Evolutionary conservation across 2,329 filamentous ascomycete species (phyloP).

Genomic region (Scorias spongiosa): DNA sequence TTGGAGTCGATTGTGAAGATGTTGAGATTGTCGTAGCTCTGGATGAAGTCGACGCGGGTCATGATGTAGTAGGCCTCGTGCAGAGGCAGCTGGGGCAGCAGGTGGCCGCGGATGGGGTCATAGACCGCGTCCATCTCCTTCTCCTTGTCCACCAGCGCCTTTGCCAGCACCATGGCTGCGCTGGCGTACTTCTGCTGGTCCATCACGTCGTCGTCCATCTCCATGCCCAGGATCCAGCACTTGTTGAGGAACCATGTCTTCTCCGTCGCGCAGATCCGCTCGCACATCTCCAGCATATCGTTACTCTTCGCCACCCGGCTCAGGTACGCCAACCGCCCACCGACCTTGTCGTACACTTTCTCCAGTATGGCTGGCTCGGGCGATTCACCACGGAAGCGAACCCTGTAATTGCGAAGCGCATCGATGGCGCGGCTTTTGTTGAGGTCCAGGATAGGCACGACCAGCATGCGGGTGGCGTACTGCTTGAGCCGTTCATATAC

Average conservation of each 20-base stretch:
- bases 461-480: slow-evolving; percentile 86
- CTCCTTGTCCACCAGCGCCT: slow-evolving; percentile 75
- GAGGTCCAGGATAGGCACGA: slow-evolving; percentile 72
- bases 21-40: slow-evolving; percentile 82
- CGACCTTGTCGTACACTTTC: slow-evolving; percentile 71
- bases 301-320: slow-evolving; percentile 75
- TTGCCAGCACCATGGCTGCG: slow-evolving; percentile 84
- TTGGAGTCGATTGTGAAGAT: slow-evolving; percentile 85
- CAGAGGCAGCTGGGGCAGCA: slow-evolving; percentile 65
- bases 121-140: slow-evolving; percentile 47
- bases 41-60: slow-evolving; percentile 90
- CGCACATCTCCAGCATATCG: slow-evolving; percentile 66
- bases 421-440: slow-evolving; percentile 61
- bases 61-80: slow-evolving; percentile 81
- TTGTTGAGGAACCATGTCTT: slow-evolving; percentile 69
- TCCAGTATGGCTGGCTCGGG: slow-evolving; percentile 42
- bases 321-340: slow-evolving; percentile 75
- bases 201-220: slow-evolving; percentile 95
- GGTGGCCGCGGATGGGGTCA: slow-evolving; percentile 51
- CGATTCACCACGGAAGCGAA: slow-evolving; percentile 56
- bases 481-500: slow-evolving; percentile 90
- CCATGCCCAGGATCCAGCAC: slow-evolving; percentile 59
- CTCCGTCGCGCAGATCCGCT: slow-evolving; percentile 54
- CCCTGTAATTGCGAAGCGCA: slow-evolving; percentile 67
- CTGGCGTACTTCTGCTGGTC: slow-evolving; percentile 93